Conservation (phyloP, 2,329 filamentous ascomycete genomes). For the Diaporthe aspalathi region DNA sequence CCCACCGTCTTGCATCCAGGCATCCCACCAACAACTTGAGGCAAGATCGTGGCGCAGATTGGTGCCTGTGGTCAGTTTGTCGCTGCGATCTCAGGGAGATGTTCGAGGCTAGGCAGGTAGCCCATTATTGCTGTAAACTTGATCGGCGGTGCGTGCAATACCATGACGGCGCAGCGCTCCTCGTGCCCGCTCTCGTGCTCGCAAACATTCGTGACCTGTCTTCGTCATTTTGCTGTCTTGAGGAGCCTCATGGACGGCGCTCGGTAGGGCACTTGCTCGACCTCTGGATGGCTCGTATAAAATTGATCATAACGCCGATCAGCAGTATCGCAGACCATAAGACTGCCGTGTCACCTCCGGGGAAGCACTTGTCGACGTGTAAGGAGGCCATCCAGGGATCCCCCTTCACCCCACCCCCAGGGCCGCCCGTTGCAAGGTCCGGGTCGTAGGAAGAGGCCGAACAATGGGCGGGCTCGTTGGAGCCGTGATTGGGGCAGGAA, state of each 20-base stretch:
- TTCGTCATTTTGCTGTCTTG: background rate
- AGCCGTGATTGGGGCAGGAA: conserved; percentile 28
- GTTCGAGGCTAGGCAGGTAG: background rate
- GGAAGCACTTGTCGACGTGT: background rate
- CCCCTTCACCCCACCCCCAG: background rate
- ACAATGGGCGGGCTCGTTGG: background rate
- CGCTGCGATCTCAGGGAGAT: background rate
- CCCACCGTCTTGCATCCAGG: background rate
- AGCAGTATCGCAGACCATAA: background rate
- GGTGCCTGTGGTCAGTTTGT: conserved; percentile 6
- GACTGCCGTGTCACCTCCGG: conserved; percentile 1
- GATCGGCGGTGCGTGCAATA: background rate
- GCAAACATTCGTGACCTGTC: background rate
- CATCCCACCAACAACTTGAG: conserved; percentile 10
- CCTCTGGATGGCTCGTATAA: background rate
- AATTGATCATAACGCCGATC: background rate
- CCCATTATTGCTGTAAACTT: background rate
- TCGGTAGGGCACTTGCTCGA: too few relatives aligned
- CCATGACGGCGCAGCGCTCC: too few relatives aligned
- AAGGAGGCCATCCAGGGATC: background rate
- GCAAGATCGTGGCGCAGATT: conserved; percentile 22
- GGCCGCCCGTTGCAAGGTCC: background rate
- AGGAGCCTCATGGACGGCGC: background rate
- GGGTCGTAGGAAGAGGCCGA: conserved; percentile 17
- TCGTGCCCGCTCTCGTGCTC: background rate